These are phyloP conservation scores for Xanthoceras sorbifolium DNA, from an alignment of 345 rosid species.

Conservation along the genomic window DNA sequence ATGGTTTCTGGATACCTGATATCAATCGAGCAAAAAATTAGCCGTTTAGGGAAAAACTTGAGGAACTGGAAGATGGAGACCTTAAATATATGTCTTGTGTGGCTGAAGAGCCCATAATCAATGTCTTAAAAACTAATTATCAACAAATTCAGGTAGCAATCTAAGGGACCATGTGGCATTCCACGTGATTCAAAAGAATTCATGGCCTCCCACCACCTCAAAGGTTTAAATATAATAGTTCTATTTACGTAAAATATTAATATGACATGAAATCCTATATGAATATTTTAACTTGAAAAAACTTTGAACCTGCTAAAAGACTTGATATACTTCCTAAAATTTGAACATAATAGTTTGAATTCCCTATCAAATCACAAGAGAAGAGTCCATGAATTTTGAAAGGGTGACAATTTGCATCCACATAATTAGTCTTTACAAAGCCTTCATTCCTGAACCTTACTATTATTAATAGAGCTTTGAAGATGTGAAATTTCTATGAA, in stretches of 20 bases:
- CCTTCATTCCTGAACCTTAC: not conserved
- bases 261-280: not conserved
- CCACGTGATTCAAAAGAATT: not conserved
- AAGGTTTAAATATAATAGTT: not conserved
- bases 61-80: constrained; percentile 9
- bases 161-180: not conserved
- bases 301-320: not conserved
- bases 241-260: not conserved
- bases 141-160: not conserved
- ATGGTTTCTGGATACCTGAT: constrained; percentile 76
- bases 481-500: not conserved
- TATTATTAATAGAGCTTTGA: not conserved
- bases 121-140: not conserved
- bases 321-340: not conserved
- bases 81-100: not conserved
- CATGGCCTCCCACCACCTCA: not conserved
- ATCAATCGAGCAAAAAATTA: constrained; percentile 10
- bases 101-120: not conserved
- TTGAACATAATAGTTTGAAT: not conserved
- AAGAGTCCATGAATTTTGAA: not conserved
- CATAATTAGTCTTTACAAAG: not conserved
- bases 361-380: not conserved
- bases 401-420: not conserved
- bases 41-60: not conserved
- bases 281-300: not conserved